These are phyloP conservation scores for Rhodamnia argentea DNA, from an alignment of 345 rosid genomes.

Conservation along the genomic window DNA sequence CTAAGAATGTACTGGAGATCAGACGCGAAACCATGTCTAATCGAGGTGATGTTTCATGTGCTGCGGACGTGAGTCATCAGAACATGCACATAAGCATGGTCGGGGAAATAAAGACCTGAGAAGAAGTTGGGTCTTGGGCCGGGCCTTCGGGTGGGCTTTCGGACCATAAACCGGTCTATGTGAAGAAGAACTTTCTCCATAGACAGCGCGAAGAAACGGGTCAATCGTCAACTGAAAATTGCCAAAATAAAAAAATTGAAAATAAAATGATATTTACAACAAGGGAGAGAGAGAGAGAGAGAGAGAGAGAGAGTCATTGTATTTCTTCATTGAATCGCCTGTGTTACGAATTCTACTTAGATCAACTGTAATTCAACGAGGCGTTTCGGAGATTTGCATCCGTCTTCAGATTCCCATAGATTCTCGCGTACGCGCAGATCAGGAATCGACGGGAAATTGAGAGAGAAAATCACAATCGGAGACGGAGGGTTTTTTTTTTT, in stretches of 20 bases:
- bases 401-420: neutral
- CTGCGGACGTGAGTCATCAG: neutral
- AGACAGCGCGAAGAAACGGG: neutral
- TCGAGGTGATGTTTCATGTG: neutral
- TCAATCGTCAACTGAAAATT: neutral
- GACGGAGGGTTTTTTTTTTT: neutral
- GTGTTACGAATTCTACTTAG: neutral
- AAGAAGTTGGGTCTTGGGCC: neutral
- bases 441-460: neutral
- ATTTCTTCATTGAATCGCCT: neutral
- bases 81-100: neutral
- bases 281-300: neutral
- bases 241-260: neutral
- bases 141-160: neutral
- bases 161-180: neutral
- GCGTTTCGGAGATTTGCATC: neutral
- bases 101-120: neutral
- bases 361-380: neutral
- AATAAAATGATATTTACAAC: neutral
- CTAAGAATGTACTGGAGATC: neutral
- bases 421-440: neutral
- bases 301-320: neutral
- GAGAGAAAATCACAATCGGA: neutral
- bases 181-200: neutral
- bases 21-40: neutral